Percentiles rank a stretch among this genome's conserved stretches.
These are phyloP conservation scores for Cucurbita pepo DNA, from an alignment of 306 rosid genomes.

Conservation along the genomic window DNA sequence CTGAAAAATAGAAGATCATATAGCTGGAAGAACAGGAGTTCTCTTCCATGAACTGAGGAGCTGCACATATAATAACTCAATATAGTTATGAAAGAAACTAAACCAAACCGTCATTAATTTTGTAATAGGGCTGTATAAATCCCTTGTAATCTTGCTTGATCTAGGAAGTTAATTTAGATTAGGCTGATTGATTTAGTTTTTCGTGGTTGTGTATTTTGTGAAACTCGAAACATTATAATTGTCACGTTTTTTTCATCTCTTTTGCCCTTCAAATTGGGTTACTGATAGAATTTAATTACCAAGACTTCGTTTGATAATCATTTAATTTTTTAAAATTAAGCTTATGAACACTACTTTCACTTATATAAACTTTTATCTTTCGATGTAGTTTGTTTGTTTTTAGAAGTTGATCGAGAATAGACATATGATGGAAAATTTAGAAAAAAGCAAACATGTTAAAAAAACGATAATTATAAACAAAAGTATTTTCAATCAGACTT, in stretches of 20 bases:
- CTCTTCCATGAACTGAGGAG: conserved; percentile 19
- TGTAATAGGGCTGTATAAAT: neutral
- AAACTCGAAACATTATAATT: neutral
- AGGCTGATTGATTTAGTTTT: neutral
- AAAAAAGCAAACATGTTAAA: no score
- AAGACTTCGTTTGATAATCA: no score
- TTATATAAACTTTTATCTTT: no score
- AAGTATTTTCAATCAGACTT: no score
- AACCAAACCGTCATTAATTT: neutral
- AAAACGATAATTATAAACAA: no score
- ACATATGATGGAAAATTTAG: no score
- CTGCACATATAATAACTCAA: neutral
- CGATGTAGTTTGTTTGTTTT: no score
- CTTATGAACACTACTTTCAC: no score
- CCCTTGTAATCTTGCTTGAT: neutral
- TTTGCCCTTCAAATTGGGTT: neutral
- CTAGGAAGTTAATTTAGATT: neutral
- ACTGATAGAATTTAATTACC: no score
- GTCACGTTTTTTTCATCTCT: neutral
- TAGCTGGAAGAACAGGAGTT: conserved; percentile 49
- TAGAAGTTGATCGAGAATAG: no score
- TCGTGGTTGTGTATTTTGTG: neutral
- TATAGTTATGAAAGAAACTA: neutral
- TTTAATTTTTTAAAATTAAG: no score
- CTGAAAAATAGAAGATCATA: conserved; percentile 36